These are phyloP conservation scores for Thraustochytrium sp. DNA, from an alignment of 352 stramenopile species.

Conservation along the genomic window DNA sequence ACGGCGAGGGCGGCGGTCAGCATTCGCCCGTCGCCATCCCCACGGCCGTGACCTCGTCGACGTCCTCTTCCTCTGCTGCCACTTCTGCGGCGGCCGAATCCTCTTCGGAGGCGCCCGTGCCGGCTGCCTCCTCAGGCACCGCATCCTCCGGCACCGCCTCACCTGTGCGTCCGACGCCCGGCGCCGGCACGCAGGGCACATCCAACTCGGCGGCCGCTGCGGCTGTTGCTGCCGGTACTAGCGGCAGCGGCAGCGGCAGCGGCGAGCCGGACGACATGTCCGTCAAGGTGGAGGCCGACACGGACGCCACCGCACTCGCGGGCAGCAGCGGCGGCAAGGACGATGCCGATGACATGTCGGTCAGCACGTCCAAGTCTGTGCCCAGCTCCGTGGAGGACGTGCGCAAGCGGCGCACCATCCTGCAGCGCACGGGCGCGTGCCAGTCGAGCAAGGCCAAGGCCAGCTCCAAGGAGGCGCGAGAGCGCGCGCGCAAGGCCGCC, in stretches of 20 bases:
- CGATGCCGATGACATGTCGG: background rate
- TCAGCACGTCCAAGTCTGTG: background rate
- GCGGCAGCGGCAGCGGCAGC: background rate
- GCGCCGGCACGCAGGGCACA: background rate
- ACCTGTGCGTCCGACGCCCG: no score
- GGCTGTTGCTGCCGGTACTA: background rate
- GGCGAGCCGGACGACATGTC: background rate
- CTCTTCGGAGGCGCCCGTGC: no score
- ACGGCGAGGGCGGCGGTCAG: no score
- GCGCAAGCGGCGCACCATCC: background rate
- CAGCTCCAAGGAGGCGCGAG: slow-evolving; percentile 16
- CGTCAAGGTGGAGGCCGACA: background rate
- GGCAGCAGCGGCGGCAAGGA: background rate
- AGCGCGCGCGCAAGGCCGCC: background rate
- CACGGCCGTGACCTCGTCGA: no score
- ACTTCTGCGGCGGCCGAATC: no score
- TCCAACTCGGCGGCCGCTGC: background rate
- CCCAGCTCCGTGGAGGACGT: background rate
- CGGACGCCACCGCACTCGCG: background rate
- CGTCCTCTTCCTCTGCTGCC: no score
- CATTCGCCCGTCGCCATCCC: no score
- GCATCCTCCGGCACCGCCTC: no score
- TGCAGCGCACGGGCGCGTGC: slow-evolving; percentile 17
- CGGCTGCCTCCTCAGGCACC: no score
- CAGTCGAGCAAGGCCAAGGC: slow-evolving; percentile 20